These are phyloP conservation scores for Tausonia pullulans DNA, from an alignment of 1,284 basidiomycete species.

Conservation along the genomic window DNA sequence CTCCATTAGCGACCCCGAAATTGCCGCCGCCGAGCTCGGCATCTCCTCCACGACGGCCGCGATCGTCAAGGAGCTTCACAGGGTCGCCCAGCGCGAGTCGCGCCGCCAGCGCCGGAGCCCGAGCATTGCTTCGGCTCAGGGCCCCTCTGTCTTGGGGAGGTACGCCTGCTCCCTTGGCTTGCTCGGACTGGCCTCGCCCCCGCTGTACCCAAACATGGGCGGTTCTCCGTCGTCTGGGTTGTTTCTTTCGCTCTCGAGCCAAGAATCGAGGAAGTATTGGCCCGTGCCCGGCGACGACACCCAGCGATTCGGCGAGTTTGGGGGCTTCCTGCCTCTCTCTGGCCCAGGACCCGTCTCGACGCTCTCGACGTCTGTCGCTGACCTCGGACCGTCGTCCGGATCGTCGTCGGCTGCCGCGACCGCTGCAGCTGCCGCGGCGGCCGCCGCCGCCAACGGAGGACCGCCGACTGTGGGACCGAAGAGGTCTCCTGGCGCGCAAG, in stretches of 20 bases:
- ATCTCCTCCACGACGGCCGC: conserved; percentile 25
- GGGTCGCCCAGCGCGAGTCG: conserved; percentile 16
- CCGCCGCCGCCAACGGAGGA: too few relatives aligned
- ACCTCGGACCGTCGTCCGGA: conserved; percentile 40
- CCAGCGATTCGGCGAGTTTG: conserved; percentile 62
- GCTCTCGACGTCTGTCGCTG: conserved; percentile 30
- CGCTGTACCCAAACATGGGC: neutral
- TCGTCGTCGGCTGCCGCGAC: conserved; percentile 29
- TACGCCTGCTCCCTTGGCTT: neutral
- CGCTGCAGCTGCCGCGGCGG: too few relatives aligned
- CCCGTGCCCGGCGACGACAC: conserved; percentile 66
- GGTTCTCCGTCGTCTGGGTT: neutral
- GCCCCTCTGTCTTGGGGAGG: neutral
- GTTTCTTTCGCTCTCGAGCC: neutral
- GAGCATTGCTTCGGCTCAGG: conserved; percentile 11
- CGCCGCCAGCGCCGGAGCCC: conserved; percentile 2
- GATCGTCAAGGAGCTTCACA: conserved; percentile 21
- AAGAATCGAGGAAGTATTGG: conserved; percentile 42
- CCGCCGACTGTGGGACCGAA: too few relatives aligned
- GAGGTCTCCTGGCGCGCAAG: too few relatives aligned
- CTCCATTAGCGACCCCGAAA: too few relatives aligned
- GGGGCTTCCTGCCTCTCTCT: conserved; percentile 41
- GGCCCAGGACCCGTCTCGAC: conserved; percentile 10
- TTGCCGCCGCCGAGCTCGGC: conserved; percentile 26
- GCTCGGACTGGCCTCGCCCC: neutral